phyloP scores from a whole-genome alignment of 768 basidiomycete species.

The Amanita molliuscula region DNA sequence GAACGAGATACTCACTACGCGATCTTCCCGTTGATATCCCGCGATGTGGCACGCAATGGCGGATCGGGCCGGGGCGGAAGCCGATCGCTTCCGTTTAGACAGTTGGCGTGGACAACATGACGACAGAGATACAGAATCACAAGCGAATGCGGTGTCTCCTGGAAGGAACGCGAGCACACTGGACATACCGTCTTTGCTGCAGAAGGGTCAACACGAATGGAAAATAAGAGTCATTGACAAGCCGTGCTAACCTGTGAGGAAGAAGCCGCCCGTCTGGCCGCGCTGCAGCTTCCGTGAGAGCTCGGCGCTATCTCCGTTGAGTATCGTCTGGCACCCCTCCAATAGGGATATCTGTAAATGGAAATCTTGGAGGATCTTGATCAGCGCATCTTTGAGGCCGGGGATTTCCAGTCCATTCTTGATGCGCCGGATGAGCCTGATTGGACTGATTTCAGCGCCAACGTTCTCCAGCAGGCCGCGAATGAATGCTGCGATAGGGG shows the following conservation, averaged over 20 bases:
- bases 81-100: constrained; percentile 56
- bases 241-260: constrained; percentile 51
- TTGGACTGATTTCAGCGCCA: constrained; percentile 91
- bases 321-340: constrained; percentile 84
- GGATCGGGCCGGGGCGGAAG: constrained; percentile 55
- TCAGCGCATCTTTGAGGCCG: constrained; percentile 84
- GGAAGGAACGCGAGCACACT: constrained; percentile 52
- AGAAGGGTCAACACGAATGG: not conserved
- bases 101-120: constrained; percentile 77
- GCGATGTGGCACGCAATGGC: constrained; percentile 31
- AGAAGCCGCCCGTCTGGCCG: constrained; percentile 75
- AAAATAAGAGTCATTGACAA: not conserved
- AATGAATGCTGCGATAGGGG: constrained; percentile 62
- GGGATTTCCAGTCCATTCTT: constrained; percentile 95
- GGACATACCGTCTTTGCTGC: constrained; percentile 57
- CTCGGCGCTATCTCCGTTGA: constrained; percentile 73
- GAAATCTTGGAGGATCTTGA: constrained; percentile 96
- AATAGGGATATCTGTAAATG: constrained; percentile 88
- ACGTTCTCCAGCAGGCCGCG: constrained; percentile 92
- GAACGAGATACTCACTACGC: constrained; percentile 52
- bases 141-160: constrained; percentile 49
- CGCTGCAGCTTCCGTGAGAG: constrained; percentile 59
- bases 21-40: constrained; percentile 57
- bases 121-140: constrained; percentile 76
- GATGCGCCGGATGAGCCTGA: constrained; percentile 88